A percentile compares a stretch with the other conserved stretches of the same genome.
These are phyloP conservation scores for Aristolochia contorta DNA, from an alignment of 164 flowering plant species.

Conservation along the genomic window DNA sequence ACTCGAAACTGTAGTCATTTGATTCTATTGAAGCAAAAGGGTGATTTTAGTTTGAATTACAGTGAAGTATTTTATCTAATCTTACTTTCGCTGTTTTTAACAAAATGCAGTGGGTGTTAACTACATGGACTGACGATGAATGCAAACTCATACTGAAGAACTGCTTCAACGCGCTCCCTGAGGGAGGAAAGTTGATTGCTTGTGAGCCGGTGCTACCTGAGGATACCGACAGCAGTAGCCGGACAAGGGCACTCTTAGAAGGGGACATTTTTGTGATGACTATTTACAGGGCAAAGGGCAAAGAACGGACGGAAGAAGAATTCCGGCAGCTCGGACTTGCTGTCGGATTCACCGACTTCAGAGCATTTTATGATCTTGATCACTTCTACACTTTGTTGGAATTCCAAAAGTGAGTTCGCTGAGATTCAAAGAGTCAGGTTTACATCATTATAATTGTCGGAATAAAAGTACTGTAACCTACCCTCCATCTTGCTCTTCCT, in stretches of 20 bases:
- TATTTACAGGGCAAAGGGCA: slow-evolving; percentile 53
- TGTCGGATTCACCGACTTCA: slow-evolving; percentile 44
- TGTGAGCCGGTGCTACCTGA: slow-evolving; percentile 66
- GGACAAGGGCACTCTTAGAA: slow-evolving; percentile 55
- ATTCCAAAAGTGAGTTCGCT: slow-evolving; percentile 34
- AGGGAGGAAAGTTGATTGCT: slow-evolving; percentile 62
- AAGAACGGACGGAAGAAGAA: slow-evolving; percentile 54
- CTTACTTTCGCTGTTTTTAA: neutral
- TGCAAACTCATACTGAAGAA: slow-evolving; percentile 57
- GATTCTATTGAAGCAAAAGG: no score
- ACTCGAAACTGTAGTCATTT: no score
- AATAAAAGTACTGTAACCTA: no score
- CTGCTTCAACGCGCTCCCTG: slow-evolving; percentile 51
- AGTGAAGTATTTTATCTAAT: no score
- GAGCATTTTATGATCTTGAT: slow-evolving; percentile 42
- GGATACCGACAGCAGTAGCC: slow-evolving; percentile 43
- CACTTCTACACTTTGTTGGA: slow-evolving; percentile 52
- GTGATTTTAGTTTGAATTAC: no score
- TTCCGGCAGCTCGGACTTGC: slow-evolving; percentile 42
- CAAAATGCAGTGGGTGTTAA: slow-evolving; percentile 51
- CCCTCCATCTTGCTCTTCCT: no score
- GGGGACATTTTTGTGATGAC: slow-evolving; percentile 77
- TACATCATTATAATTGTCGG: no score
- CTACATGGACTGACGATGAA: slow-evolving; percentile 72
- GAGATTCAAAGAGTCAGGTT: no score